phyloP scores from a whole-genome alignment of 495 filamentous ascomycete species.

The Daldinia concentrica region DNA sequence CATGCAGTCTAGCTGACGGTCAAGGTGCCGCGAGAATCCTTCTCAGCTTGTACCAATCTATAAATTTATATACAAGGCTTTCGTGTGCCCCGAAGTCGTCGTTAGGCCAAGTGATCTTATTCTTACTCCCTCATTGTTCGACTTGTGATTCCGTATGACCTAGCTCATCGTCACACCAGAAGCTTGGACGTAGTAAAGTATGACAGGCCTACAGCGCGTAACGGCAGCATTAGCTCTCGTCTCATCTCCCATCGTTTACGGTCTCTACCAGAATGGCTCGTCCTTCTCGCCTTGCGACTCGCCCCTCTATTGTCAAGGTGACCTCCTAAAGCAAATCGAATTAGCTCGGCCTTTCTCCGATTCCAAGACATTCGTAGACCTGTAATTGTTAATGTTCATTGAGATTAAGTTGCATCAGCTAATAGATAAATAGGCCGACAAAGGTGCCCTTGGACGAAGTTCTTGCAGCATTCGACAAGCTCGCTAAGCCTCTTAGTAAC shows the following conservation, averaged over 20 bases:
- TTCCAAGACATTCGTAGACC: slow-evolving; percentile 63
- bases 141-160: background rate
- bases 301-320: slow-evolving; percentile 60
- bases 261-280: slow-evolving; percentile 58
- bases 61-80: background rate
- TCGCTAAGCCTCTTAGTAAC: slow-evolving; percentile 57
- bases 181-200: slow-evolving; percentile 19
- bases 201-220: slow-evolving; percentile 25
- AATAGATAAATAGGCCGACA: slow-evolving; percentile 52
- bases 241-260: slow-evolving; percentile 36
- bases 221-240: slow-evolving; percentile 41
- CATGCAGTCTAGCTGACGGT: background rate
- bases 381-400: slow-evolving; percentile 48
- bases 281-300: slow-evolving; percentile 59
- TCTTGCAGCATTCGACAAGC: slow-evolving; percentile 53
- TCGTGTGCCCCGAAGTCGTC: background rate
- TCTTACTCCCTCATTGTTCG: background rate
- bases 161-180: background rate
- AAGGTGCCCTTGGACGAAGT: slow-evolving; percentile 56
- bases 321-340: slow-evolving; percentile 58
- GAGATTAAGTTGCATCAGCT: background rate
- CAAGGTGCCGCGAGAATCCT: background rate
- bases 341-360: slow-evolving; percentile 59
- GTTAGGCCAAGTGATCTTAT: background rate
- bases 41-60: background rate